These are phyloP conservation scores for Ligustrum vulgare DNA, from an alignment of 257 asterid genomes.

Conservation along the genomic window DNA sequence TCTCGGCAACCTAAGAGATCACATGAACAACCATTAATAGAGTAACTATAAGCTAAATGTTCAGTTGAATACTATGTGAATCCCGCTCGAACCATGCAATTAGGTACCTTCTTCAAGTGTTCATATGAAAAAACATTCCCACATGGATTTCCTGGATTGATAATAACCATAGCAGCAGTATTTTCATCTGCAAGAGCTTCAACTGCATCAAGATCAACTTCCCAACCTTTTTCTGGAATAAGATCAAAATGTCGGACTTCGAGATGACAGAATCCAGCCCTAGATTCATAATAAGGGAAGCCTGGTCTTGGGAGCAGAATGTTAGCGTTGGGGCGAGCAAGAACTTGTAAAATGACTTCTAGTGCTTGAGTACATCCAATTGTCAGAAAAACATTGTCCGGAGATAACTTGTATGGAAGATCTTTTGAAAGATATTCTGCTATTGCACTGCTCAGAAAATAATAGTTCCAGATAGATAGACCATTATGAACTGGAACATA, in stretches of 20 bases:
- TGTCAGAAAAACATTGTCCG: constrained; percentile 68
- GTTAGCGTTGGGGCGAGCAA: constrained; percentile 75
- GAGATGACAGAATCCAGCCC: constrained; percentile 46
- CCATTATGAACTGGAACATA: not conserved
- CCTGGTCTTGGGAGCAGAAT: constrained; percentile 85
- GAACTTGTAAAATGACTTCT: constrained; percentile 53
- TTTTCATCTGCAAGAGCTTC: constrained; percentile 71
- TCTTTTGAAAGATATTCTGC: constrained; percentile 80
- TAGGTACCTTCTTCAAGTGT: constrained; percentile 71
- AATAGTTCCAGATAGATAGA: constrained; percentile 1
- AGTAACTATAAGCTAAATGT: not conserved
- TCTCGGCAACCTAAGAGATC: constrained; percentile 65
- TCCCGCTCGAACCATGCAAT: not conserved
- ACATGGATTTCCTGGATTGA: constrained; percentile 94
- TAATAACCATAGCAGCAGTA: constrained; percentile 81
- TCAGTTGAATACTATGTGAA: not conserved
- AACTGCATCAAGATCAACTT: constrained; percentile 68
- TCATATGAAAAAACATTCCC: constrained; percentile 78
- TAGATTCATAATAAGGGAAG: constrained; percentile 67
- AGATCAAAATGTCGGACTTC: constrained; percentile 81
- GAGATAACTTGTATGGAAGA: constrained; percentile 65
- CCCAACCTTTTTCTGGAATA: constrained; percentile 73
- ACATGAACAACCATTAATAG: not conserved
- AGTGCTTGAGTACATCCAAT: constrained; percentile 72
- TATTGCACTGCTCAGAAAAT: constrained; percentile 52